phyloP scores from a whole-genome alignment of 257 asterid genomes.

The Ocimum tenuiflorum region DNA sequence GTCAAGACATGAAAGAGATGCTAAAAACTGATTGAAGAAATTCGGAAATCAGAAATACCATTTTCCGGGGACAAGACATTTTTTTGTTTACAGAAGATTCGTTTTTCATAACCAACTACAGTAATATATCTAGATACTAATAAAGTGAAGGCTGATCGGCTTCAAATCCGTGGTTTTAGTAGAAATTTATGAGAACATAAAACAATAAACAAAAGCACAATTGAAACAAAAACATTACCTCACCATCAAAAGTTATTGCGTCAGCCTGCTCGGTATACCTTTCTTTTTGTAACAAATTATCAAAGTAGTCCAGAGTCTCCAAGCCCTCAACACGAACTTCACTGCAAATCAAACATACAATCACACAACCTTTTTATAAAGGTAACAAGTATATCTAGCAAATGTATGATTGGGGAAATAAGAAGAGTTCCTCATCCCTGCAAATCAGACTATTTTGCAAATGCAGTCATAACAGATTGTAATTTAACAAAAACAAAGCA shows the following conservation, averaged over 20 bases:
- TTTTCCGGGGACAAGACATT: neutral
- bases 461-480: neutral
- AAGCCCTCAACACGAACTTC: conserved; percentile 89
- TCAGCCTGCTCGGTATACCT: conserved; percentile 84
- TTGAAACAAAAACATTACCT: conserved; percentile 42
- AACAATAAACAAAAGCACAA: neutral
- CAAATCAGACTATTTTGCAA: neutral
- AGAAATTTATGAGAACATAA: conserved; percentile 4
- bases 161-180: neutral
- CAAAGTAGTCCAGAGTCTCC: conserved; percentile 82
- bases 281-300: conserved; percentile 52
- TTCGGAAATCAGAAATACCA: neutral
- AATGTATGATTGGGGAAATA: conserved; percentile 10
- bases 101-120: conserved; percentile 5
- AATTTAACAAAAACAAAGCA: conserved; percentile 5
- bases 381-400: conserved; percentile 23
- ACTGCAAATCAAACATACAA: conserved; percentile 54
- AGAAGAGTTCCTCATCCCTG: conserved; percentile 9
- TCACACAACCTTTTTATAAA: conserved; percentile 28
- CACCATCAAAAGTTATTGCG: conserved; percentile 79
- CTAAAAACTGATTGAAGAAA: neutral
- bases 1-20: conserved; percentile 14
- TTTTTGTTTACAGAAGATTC: neutral
- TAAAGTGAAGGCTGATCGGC: neutral
- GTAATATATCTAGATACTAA: neutral